phyloP scores from a whole-genome alignment of 148 eudicot species.

The Beta vulgaris region DNA sequence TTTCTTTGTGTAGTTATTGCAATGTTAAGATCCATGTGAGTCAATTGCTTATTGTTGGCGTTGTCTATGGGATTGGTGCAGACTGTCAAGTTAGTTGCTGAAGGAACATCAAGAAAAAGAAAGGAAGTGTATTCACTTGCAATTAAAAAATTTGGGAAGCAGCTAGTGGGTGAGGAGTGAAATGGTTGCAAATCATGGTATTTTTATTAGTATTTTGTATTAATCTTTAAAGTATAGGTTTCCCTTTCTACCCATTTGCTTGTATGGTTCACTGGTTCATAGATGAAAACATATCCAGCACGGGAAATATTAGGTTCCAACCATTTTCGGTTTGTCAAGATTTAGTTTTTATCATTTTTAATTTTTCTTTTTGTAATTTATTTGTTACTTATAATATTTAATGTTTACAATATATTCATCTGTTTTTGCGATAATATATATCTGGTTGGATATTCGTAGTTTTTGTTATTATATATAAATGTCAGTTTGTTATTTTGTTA shows the following conservation, averaged over 20 bases:
- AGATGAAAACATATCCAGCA: too few species aligned
- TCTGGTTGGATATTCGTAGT: too few species aligned
- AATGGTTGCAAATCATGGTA: constrained; percentile 22
- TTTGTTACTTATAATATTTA: too few species aligned
- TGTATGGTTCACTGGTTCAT: too few species aligned
- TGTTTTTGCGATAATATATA: too few species aligned
- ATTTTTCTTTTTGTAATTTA: too few species aligned
- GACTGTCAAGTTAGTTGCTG: constrained; percentile 96
- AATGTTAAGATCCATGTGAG: neutral
- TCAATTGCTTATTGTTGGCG: neutral
- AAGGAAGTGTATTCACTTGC: constrained; percentile 85
- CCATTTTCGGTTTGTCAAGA: too few species aligned
- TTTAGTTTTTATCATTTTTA: too few species aligned
- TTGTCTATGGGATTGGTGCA: constrained; percentile 23
- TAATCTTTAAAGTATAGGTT: constrained; percentile 5
- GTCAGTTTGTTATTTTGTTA: too few species aligned
- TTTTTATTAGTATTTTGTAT: neutral
- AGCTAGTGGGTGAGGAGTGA: constrained; percentile 36
- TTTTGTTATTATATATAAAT: too few species aligned
- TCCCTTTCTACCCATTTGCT: neutral
- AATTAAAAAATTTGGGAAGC: constrained; percentile 69
- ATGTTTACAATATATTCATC: too few species aligned
- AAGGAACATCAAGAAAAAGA: constrained; percentile 64
- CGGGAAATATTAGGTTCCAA: too few species aligned
- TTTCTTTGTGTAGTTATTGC: neutral